Evolutionary conservation across 192 early-diverging fungal genomes (phyloP).

Genomic region (Pilobolus umbonatus): DNA sequence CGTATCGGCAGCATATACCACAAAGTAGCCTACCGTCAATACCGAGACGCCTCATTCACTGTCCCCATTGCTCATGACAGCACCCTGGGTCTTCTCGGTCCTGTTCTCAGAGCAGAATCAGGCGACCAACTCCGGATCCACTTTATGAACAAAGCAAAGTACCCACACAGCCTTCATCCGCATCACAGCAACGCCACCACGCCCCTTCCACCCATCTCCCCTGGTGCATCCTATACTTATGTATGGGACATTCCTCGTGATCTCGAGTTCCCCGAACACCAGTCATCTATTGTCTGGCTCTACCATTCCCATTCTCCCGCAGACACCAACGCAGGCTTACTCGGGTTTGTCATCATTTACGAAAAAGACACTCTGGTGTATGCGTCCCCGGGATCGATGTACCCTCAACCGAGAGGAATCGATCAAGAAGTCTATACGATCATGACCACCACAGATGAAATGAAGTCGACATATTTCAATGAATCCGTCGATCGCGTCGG

Average conservation of each 20-base stretch:
- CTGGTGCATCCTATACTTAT: constrained; percentile 28
- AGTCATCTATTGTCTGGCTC: constrained; percentile 32
- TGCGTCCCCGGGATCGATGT: constrained; percentile 15
- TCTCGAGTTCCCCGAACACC: constrained; percentile 20
- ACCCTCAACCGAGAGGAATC: constrained; percentile 8
- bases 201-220: constrained; percentile 12
- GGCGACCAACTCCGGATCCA: constrained; percentile 29
- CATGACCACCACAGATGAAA: constrained; percentile 34
- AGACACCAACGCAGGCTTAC: constrained; percentile 35
- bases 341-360: constrained; percentile 38
- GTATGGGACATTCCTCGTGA: constrained; percentile 31
- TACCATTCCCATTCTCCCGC: constrained; percentile 28
- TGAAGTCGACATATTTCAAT: constrained; percentile 14
- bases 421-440: constrained; percentile 33
- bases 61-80: constrained; percentile 28
- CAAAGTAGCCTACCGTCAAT: constrained; percentile 37
- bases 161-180: constrained; percentile 32
- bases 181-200: constrained; percentile 2
- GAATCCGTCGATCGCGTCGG: constrained; percentile 16
- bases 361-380: constrained; percentile 19
- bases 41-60: constrained; percentile 31
- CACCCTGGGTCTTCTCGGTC: constrained; percentile 31
- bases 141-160: constrained; percentile 30
- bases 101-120: constrained; percentile 36
- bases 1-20: constrained; percentile 33